phyloP scores from a whole-genome alignment of 805 yeast genomes.

The Groenewaldozyma salmanticensis region DNA sequence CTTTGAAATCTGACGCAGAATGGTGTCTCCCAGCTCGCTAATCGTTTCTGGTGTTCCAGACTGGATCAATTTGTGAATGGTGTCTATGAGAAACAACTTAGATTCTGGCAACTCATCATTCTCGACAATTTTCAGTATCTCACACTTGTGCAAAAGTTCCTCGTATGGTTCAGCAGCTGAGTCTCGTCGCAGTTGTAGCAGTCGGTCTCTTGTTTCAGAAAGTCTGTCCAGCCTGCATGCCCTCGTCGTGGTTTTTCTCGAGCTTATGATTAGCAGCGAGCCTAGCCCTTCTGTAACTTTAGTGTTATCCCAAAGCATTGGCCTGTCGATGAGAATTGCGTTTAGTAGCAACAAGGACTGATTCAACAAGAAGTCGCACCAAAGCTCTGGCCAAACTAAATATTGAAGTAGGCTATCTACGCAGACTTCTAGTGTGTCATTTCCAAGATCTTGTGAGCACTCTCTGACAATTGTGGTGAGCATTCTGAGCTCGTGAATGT shows the following conservation, averaged over 20 bases:
- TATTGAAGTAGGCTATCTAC: too few species aligned
- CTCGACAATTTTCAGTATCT: neutral
- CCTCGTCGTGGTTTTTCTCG: constrained; percentile 9
- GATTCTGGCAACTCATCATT: constrained; percentile 2
- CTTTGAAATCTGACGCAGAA: constrained; percentile 2
- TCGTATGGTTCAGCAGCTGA: neutral
- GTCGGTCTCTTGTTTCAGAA: constrained; percentile 15
- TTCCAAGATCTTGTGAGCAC: too few species aligned
- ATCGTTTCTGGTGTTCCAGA: neutral
- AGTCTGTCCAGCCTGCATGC: constrained; percentile 14
- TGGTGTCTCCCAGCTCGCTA: too few species aligned
- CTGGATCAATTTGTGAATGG: neutral
- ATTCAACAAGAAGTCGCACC: too few species aligned
- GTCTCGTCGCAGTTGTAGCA: constrained; percentile 7
- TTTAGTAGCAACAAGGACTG: neutral
- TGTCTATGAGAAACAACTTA: constrained; percentile 6
- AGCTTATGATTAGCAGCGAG: constrained; percentile 2
- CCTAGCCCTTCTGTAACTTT: neutral
- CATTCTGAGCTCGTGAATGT: constrained; percentile 17
- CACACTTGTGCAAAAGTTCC: constrained; percentile 5
- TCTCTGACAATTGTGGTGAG: constrained; percentile 14
- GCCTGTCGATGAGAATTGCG: neutral
- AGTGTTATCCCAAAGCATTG: neutral
- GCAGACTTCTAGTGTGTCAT: too few species aligned
- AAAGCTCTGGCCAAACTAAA: too few species aligned